Evolutionary conservation across 805 yeast genomes (phyloP).

Genomic region (Jamesozyma rosinii): DNA sequence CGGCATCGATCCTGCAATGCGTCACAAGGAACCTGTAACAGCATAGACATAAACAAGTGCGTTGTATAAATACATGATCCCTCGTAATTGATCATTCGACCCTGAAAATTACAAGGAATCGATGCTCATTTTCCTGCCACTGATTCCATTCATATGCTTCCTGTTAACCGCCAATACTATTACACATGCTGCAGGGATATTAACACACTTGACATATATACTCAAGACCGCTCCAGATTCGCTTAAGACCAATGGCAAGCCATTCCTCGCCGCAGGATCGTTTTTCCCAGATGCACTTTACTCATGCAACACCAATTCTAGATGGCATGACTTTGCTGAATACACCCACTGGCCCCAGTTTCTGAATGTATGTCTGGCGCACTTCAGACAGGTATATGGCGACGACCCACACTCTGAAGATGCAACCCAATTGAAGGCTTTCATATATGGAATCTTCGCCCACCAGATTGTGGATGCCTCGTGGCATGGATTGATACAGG

Average conservation of each 20-base stretch:
- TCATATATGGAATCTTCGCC: constrained; percentile 47
- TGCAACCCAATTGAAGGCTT: constrained; percentile 38
- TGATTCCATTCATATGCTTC: not conserved
- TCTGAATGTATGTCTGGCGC: not conserved
- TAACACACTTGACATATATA: not conserved
- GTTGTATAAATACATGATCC: too few relatives aligned
- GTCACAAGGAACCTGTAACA: too few relatives aligned
- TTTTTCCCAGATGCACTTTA: constrained; percentile 66
- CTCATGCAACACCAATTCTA: constrained; percentile 43
- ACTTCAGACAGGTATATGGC: constrained; percentile 1
- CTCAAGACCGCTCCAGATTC: not conserved
- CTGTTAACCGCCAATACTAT: not conserved
- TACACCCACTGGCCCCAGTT: constrained; percentile 66
- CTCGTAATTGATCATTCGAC: too few relatives aligned
- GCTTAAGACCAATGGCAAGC: constrained; percentile 3
- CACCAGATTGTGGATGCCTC: constrained; percentile 59
- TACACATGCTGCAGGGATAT: not conserved
- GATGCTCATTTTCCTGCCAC: not conserved
- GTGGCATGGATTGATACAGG: constrained; percentile 54
- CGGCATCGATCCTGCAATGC: too few relatives aligned
- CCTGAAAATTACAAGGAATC: too few relatives aligned
- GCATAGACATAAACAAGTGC: too few relatives aligned
- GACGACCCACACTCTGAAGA: constrained; percentile 10
- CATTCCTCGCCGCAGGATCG: constrained; percentile 46
- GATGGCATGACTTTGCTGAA: constrained; percentile 39